Percentiles rank a stretch among this genome's conserved stretches.
Evolutionary conservation across 805 yeast species (phyloP).

Genomic region (Vanderwaltozyma yarrowii): DNA sequence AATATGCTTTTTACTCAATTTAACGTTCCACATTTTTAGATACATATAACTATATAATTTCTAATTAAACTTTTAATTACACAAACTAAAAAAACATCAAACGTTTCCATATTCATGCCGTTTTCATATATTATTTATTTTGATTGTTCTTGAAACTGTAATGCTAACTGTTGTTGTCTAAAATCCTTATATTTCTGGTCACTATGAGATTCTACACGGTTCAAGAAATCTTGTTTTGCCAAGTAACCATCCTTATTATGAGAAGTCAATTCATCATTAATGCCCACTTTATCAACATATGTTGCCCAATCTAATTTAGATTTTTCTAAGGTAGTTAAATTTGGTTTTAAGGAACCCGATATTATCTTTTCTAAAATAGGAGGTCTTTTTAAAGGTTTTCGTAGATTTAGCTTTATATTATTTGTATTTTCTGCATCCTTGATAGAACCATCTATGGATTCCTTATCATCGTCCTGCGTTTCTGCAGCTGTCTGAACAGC

Average conservation of each 20-base stretch:
- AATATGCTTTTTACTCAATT: conserved; percentile 70
- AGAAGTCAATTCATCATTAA: conserved; percentile 68
- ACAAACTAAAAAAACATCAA: too few relatives aligned
- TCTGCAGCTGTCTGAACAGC: conserved; percentile 12
- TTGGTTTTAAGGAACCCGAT: conserved; percentile 56
- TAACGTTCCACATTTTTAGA: conserved; percentile 46
- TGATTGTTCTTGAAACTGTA: conserved; percentile 15
- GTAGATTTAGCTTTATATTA: conserved; percentile 26
- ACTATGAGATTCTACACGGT: conserved; percentile 48
- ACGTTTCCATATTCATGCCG: too few relatives aligned
- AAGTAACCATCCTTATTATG: conserved; percentile 86
- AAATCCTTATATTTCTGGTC: conserved; percentile 32
- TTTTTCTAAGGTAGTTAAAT: conserved; percentile 85
- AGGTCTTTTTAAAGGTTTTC: conserved; percentile 59
- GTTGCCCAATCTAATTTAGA: conserved; percentile 92
- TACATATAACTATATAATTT: too few relatives aligned
- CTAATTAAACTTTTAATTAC: too few relatives aligned
- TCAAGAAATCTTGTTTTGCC: conserved; percentile 83
- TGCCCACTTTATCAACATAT: conserved; percentile 78
- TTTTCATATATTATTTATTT: conserved; percentile 1
- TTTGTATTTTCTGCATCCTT: too few relatives aligned
- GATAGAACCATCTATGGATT: conserved; percentile 1
- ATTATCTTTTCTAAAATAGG: conserved; percentile 71
- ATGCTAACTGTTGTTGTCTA: conserved; percentile 27
- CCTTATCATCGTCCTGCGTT: conserved; percentile 2